Evolutionary conservation across 1,139 yeast genomes (phyloP).

Genomic region (Chernovozyma aurita): DNA sequence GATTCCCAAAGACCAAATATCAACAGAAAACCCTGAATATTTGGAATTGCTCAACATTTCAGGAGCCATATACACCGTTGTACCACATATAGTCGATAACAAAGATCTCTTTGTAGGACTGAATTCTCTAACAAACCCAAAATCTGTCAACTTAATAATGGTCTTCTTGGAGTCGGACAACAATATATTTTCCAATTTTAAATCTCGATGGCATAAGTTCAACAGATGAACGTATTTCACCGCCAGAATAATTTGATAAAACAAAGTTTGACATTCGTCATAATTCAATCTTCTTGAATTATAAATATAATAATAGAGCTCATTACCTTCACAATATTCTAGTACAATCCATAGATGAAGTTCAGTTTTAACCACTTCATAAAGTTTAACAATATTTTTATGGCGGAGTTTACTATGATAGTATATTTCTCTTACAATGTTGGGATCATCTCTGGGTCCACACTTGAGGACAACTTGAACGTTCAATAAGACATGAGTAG

Average conservation of each 20-base stretch:
- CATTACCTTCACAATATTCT: constrained; percentile 90
- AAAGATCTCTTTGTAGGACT: constrained; percentile 47
- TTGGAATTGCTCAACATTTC: constrained; percentile 66
- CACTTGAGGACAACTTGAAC: constrained; percentile 81
- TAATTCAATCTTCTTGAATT: constrained; percentile 49
- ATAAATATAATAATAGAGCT: constrained; percentile 70
- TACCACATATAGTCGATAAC: constrained; percentile 86
- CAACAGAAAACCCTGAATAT: constrained; percentile 80
- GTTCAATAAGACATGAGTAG: constrained; percentile 68
- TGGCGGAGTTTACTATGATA: constrained; percentile 83
- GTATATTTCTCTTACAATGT: constrained; percentile 87
- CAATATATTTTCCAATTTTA: constrained; percentile 81
- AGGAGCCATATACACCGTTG: constrained; percentile 96
- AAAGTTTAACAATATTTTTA: constrained; percentile 77
- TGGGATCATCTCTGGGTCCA: constrained; percentile 78
- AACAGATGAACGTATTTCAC: constrained; percentile 79
- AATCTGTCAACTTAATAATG: constrained; percentile 74
- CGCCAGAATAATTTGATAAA: constrained; percentile 78
- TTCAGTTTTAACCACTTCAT: constrained; percentile 83
- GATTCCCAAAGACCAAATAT: constrained; percentile 90
- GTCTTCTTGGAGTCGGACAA: constrained; percentile 61
- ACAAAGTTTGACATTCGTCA: constrained; percentile 55
- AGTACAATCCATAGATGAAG: constrained; percentile 78
- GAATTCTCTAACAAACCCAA: constrained; percentile 87
- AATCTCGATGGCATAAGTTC: constrained; percentile 84